Conservation (phyloP, 192 early-diverging fungal genomes). For the Podila epicladia region DNA sequence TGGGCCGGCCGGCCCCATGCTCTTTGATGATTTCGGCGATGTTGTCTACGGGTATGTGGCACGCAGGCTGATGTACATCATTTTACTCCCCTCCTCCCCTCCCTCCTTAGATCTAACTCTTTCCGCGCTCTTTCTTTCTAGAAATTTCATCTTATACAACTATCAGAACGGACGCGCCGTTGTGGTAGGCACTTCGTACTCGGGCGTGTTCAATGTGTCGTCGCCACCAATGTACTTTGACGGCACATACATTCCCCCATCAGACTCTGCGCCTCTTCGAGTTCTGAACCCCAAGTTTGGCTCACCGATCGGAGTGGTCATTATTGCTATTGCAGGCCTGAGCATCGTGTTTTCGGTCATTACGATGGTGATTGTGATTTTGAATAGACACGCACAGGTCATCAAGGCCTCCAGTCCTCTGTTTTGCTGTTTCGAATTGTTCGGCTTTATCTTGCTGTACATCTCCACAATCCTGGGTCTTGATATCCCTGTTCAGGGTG, state of each 20-base stretch:
- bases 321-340: conserved; percentile 33
- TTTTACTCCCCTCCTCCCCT: not conserved
- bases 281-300: conserved; percentile 42
- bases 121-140: conserved; percentile 13
- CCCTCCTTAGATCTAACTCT: not conserved
- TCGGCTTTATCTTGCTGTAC: conserved; percentile 51
- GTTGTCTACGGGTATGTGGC: conserved; percentile 31
- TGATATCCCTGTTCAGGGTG: conserved; percentile 18
- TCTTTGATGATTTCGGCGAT: conserved; percentile 28
- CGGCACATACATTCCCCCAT: conserved; percentile 31
- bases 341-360: conserved; percentile 38
- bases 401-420: conserved; percentile 58
- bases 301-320: conserved; percentile 31
- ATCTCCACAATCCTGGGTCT: conserved; percentile 35
- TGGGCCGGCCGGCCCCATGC: conserved; percentile 55
- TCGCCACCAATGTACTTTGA: conserved; percentile 53
- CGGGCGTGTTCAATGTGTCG: conserved; percentile 37
- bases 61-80: not conserved
- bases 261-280: conserved; percentile 25
- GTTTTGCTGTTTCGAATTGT: conserved; percentile 55
- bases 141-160: conserved; percentile 54
- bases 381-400: conserved; percentile 44
- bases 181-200: conserved; percentile 42
- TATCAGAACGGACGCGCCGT: conserved; percentile 42
- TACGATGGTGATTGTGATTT: conserved; percentile 46